Percentiles rank a stretch among this genome's conserved stretches.
Evolutionary conservation across 805 yeast genomes (phyloP).

Genomic region (Jamesozyma spencerorum): DNA sequence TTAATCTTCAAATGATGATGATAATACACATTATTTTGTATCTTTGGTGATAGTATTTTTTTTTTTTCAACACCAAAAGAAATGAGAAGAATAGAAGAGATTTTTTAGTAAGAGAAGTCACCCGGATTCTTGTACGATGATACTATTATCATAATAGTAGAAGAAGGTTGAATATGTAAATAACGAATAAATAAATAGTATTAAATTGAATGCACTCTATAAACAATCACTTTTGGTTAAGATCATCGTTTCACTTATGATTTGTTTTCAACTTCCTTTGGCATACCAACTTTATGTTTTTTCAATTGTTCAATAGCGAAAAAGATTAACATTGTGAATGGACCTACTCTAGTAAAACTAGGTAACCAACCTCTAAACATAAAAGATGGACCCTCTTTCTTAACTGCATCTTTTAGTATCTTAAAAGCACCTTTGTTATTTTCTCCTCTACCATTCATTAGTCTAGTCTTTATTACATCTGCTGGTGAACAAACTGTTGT

Average conservation of each 20-base stretch:
- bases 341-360: conserved; percentile 76
- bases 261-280: conserved; percentile 6
- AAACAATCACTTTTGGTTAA: too few relatives aligned
- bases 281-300: conserved; percentile 43
- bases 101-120: background rate
- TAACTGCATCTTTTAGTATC: conserved; percentile 47
- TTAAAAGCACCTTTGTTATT: conserved; percentile 40
- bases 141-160: too few relatives aligned
- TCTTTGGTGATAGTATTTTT: background rate
- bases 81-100: too few relatives aligned
- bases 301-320: conserved; percentile 60
- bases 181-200: background rate
- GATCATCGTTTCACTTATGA: too few relatives aligned
- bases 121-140: background rate
- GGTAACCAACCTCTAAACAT: conserved; percentile 91
- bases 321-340: conserved; percentile 65
- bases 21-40: too few relatives aligned
- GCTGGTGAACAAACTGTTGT: conserved; percentile 91
- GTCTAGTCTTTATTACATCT: conserved; percentile 80
- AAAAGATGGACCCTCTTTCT: conserved; percentile 64
- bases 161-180: too few relatives aligned
- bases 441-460: conserved; percentile 51
- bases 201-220: background rate
- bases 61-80: too few relatives aligned
- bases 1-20: too few relatives aligned